Percentiles rank a stretch among this genome's conserved stretches.
Conservation (phyloP, 2,329 filamentous ascomycete genomes). For the Pestalotiopsis fici region DNA sequence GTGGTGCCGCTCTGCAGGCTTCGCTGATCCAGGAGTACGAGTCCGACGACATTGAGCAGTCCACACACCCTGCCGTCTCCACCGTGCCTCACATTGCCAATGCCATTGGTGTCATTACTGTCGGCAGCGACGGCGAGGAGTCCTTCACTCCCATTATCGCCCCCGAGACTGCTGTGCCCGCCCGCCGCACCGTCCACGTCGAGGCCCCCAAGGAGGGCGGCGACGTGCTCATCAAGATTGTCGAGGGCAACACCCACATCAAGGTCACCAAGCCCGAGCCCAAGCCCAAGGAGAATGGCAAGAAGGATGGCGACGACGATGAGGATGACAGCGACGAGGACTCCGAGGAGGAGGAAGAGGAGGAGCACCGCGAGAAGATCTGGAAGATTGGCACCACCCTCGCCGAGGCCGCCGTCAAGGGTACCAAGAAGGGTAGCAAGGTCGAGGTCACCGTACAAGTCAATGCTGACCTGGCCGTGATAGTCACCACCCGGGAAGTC, state of each 20-base stretch:
- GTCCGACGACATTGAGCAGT: constrained; percentile 89
- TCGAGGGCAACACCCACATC: constrained; percentile 87
- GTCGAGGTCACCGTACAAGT: constrained; percentile 94
- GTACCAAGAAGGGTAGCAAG: constrained; percentile 84
- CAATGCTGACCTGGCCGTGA: constrained; percentile 74
- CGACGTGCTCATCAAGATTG: constrained; percentile 84
- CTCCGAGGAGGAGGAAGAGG: constrained; percentile 80
- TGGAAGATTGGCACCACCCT: constrained; percentile 86
- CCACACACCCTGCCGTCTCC: constrained; percentile 91
- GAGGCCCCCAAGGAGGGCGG: constrained; percentile 77
- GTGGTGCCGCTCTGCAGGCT: constrained; percentile 93
- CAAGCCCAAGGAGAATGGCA: constrained; percentile 67
- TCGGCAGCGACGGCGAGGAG: constrained; percentile 57
- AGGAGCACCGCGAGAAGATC: constrained; percentile 85
- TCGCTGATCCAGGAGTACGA: constrained; percentile 95
- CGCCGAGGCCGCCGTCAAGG: constrained; percentile 82
- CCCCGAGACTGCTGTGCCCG: constrained; percentile 86
- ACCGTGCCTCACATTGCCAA: constrained; percentile 88
- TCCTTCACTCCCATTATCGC: constrained; percentile 80
- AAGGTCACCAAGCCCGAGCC: constrained; percentile 88
- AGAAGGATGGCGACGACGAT: constrained; percentile 53
- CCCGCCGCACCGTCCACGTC: constrained; percentile 81
- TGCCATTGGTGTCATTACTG: constrained; percentile 80
- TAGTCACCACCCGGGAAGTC: constrained; percentile 80
- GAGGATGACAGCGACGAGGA: constrained; percentile 66